These are phyloP conservation scores for Ustilago shanxiensis DNA, from an alignment of 1,284 basidiomycete species.

Conservation along the genomic window DNA sequence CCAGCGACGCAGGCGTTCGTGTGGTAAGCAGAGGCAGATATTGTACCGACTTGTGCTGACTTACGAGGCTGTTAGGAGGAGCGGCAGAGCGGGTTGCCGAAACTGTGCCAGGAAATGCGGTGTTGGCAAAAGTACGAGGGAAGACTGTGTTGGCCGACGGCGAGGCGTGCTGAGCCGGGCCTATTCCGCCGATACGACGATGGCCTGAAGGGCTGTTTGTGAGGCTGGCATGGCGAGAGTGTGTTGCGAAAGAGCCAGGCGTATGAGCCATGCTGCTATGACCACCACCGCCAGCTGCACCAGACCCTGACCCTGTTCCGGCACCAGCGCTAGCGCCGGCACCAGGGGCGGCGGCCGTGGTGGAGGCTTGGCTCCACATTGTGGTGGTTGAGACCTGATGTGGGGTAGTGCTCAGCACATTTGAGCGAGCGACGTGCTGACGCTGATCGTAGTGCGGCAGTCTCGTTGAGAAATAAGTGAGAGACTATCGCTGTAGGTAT, in stretches of 20 bases:
- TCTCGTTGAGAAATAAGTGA: no score
- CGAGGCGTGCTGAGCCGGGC: conserved; percentile 27
- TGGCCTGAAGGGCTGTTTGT: conserved; percentile 22
- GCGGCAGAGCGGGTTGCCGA: conserved; percentile 23
- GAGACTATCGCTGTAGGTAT: no score
- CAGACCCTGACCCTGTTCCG: no score
- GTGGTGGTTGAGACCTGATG: conserved; percentile 1
- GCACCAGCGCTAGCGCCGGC: no score
- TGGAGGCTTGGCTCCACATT: conserved; percentile 17
- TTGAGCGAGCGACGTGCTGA: no score
- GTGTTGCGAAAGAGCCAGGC: conserved; percentile 14
- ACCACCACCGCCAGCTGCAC: conserved; percentile 10
- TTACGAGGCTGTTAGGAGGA: conserved; percentile 20
- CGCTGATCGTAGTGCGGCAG: no score
- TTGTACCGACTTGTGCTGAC: conserved; percentile 15
- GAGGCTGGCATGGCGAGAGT: conserved; percentile 21
- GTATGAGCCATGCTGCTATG: conserved; percentile 19
- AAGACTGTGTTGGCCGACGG: conserved; percentile 15
- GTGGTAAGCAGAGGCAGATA: conserved; percentile 31
- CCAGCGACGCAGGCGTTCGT: conserved; percentile 27
- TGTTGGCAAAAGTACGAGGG: conserved; percentile 18
- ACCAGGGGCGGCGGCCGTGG: neutral
- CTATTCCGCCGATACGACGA: conserved; percentile 19
- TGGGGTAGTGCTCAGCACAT: no score
- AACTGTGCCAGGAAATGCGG: conserved; percentile 27